Conservation (phyloP, 23 red algal species). For the Agarophyton chilense region DNA sequence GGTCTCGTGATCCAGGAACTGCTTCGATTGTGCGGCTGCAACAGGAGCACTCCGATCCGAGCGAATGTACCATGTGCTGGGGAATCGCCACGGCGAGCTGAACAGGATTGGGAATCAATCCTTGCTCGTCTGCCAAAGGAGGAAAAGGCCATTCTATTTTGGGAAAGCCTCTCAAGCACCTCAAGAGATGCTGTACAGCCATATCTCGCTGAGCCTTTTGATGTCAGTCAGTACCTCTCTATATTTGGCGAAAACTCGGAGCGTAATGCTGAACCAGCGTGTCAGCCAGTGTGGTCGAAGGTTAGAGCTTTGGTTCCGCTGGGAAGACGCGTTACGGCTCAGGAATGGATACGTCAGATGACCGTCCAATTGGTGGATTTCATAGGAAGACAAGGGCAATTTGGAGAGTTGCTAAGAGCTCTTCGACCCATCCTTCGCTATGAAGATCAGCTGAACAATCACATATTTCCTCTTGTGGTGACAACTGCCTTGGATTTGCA, state of each 20-base stretch:
- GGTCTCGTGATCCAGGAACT: conserved; percentile 94
- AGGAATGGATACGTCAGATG: conserved; percentile 63
- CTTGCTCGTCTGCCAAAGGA: conserved; percentile 17
- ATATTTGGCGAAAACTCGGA: conserved; percentile 53
- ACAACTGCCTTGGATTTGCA: conserved; percentile 47
- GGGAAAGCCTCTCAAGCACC: conserved; percentile 50
- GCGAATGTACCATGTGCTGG: not conserved
- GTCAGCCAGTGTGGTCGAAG: conserved; percentile 69
- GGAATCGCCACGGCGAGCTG: not conserved
- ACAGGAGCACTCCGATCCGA: conserved; percentile 18
- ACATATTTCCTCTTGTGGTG: conserved; percentile 84
- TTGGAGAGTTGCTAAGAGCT: conserved; percentile 49
- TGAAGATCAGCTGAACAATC: conserved; percentile 56
- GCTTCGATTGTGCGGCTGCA: conserved; percentile 78
- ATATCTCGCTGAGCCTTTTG: conserved; percentile 62
- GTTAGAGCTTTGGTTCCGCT: conserved; percentile 37
- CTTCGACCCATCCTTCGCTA: conserved; percentile 67
- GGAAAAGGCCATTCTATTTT: conserved; percentile 47
- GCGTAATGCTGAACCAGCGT: conserved; percentile 18
- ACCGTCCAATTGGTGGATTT: conserved; percentile 53
- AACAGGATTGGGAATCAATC: conserved; percentile 19
- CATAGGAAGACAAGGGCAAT: conserved; percentile 61
- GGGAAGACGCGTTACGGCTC: conserved; percentile 29
- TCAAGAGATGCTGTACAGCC: conserved; percentile 52
- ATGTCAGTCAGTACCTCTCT: conserved; percentile 43